Base-by-base conservation (phyloP, 164 flowering plant species). In the Litsea cubeba region DNA sequence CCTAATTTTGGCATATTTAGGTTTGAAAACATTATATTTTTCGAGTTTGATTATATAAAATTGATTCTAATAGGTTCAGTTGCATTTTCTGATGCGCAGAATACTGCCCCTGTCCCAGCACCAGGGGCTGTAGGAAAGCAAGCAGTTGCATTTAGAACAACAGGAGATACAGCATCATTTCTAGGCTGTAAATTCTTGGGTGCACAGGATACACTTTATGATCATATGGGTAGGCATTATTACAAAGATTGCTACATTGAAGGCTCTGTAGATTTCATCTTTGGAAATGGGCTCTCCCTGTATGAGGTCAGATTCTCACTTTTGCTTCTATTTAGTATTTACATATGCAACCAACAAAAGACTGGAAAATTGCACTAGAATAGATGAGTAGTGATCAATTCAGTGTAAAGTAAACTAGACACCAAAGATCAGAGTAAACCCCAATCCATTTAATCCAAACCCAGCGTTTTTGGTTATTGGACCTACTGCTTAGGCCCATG, bases 221-320 rank as follows among this genome's bases (percentile, higher is more conserved):
- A 96, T 78, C 99, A 96, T 68, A 0, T 87, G 75, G 99, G 99
- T 1, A 87, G 98, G 76, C 99, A 96, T 77, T 96, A 96, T 74
- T 96, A 90, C 85, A 92, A 94, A 73, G 99, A 96, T 75, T 96
- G 98, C 76, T 94, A 96, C 76, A 91, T 96, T 77, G 97, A 96
- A 83, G 99, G 99, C 65, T 90, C 97, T 5, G 97, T 96, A 28
- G 98, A 96, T 82, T 96, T 96, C 91, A 90, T 96, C 75, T 94
- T 96, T 74, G 99, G 98, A 32, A 91, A 92, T 80, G 98, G 81
- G 23, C 94, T 94, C 58, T 94, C 99, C 63, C 87, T 96, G 22
- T 96, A 81, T 79, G 97, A 96, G 98, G 99, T 93, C 23, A 54
- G 60, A 50, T 23, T 70, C 72, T 50, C 62, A 50, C 14, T 5